A percentile compares a stretch with the other conserved stretches of the same genome.
These are phyloP conservation scores for Syzygium aqueum DNA, from an alignment of 345 rosid genomes.

Conservation along the genomic window DNA sequence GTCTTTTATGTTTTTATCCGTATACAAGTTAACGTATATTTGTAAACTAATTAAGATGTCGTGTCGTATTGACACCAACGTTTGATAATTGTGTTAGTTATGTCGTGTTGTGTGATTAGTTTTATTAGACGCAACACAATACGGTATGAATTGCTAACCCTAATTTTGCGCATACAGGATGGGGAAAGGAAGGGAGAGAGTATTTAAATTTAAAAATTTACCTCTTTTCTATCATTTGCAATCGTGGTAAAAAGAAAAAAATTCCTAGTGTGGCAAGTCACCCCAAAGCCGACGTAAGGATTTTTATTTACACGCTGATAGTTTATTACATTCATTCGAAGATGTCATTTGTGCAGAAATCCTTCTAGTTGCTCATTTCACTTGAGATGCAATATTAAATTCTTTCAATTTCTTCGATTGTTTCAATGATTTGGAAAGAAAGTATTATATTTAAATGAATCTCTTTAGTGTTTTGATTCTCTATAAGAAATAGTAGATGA, in stretches of 20 bases:
- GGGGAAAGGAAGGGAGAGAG: background rate
- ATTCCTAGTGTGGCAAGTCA: background rate
- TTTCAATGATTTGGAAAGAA: background rate
- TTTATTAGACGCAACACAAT: background rate
- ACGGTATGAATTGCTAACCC: background rate
- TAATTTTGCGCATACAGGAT: background rate
- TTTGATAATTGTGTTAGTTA: background rate
- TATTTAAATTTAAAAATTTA: background rate
- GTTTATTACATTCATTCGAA: background rate
- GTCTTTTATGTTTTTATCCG: background rate
- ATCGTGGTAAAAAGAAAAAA: background rate
- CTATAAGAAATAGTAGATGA: background rate
- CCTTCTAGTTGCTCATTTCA: background rate
- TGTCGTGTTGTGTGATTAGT: background rate
- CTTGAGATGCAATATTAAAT: background rate
- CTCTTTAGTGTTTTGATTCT: background rate
- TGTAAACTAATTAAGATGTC: background rate
- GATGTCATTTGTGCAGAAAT: background rate
- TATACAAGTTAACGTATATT: background rate
- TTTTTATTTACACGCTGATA: background rate
- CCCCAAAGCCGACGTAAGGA: background rate
- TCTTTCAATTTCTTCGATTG: background rate
- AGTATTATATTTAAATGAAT: background rate
- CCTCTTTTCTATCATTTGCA: background rate
- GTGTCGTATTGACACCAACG: background rate